Base-by-base conservation (phyloP, 805 yeast genomes). In the Metschnikowia shivogae region DNA sequence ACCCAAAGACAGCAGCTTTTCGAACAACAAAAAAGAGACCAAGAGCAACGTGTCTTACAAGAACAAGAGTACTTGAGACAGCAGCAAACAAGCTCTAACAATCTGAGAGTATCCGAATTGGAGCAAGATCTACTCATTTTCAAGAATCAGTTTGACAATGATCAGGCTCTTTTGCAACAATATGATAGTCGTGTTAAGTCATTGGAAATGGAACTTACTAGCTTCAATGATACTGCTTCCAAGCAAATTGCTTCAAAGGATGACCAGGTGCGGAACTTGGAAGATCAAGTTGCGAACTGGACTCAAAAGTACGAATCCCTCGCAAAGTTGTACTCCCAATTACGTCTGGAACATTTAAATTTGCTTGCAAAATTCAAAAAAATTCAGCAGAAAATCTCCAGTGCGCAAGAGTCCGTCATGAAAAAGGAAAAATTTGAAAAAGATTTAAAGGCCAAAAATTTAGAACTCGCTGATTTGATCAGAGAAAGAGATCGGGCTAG, bases 401-500 rank as follows among this genome's bases (percentile, higher is more conserved):
- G 80, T 53, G 97, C 97, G 9, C 96, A 89, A 61, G 97, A 89
- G 65, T 86, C 96, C 0, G 78, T 89, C 50, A 85, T 85, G 51
- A 85, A 82, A 64, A 81, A 89, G 53, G 96, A 89, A 58, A 80
- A 80, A 59, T 67, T 86, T 31, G 96, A 89, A 77, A 61, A 86
- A 45, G 96, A 89, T 48, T 69, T 89, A 62, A 89, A 87, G 61
- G 77, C 90, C 11, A 89, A 89, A 65, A 89, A 87, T 60, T 74
- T 89, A 36, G 96, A 89, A 64, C 73, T 89, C 49, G 96, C 96
- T 1, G 96, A 88, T 55, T 74, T 89, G 55, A 89, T 89, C 45
- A 77, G 93, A 49, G 96, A 89, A 61, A 80, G 97, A 46, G 97
- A 89, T 60, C 76, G 95, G 39, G 95, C 96, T 1, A 77, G 92